Evolutionary conservation across 495 filamentous ascomycete genomes (phyloP), one percentile per base, ranked within the genome.

Genomic region (Trichoderma gamsii): DNA sequence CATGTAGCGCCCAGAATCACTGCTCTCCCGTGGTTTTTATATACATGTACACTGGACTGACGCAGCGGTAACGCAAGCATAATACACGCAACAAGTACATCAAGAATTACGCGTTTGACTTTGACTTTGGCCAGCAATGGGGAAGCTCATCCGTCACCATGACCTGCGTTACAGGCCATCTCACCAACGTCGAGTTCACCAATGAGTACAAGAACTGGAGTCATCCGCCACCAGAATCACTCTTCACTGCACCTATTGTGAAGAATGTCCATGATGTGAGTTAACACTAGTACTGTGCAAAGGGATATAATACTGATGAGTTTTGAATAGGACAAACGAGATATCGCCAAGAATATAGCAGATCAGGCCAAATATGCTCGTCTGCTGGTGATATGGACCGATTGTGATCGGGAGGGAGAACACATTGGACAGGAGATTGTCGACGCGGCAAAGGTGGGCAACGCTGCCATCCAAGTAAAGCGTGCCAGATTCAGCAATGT

Each of bases 321-420:
- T 8, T 6, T 8, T 11, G 27, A 41, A 38, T 70, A 96, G 89
- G 89, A 94, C 73, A 93, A 92, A 73, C 86, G 85, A 71, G 79
- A 86, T 21, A 90, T 98, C 67, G 92, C 93, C 11, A 80, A 86
- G 6, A 99, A 99, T 73, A 98, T 99, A 73, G 82, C 87, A 63
- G 76, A 81, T 7, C 87, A 95, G 76, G 95, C 96, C 15, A 84
- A 84, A 59, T 82, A 84, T 71, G 80, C 86, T 66, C 83, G 82
- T 71, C 86, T 86, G 23, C 82, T 99, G 16, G 95, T 92, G 76
- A 97, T 99, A 72, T 99, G 95, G 95, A 99, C 95, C 0, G 95
- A 99, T 83, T 98, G 95, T 79, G 95, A 99, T 82, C 88, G 93
- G 64, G 95, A 99, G 82, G 95, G 95, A 18, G 95, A 99, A 77